Conservation (phyloP, 257 asterid species). For the Solanum verrucosum region DNA sequence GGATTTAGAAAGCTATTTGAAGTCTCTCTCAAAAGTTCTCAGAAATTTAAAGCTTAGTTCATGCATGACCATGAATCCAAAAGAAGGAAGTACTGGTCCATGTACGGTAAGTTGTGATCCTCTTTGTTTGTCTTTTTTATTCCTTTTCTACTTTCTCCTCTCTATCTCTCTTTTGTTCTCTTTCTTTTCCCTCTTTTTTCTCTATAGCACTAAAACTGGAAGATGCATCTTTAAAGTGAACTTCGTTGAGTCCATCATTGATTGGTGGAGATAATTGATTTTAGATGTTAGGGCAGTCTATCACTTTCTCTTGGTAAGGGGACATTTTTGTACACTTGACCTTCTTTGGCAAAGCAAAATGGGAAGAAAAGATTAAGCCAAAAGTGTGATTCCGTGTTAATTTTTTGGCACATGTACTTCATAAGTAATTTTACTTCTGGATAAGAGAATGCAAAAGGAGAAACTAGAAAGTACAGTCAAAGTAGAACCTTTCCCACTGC, state of each 20-base stretch:
- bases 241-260: not conserved
- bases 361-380: not conserved
- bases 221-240: not conserved
- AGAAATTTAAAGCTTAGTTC: conserved; percentile 72
- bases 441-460: not conserved
- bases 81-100: conserved; percentile 87
- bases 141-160: not conserved
- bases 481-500: not conserved
- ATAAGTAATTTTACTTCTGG: not conserved
- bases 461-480: not conserved
- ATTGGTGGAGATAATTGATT: not conserved
- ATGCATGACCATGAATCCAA: conserved; percentile 47
- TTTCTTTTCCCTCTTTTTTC: not conserved
- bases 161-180: not conserved
- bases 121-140: not conserved
- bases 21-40: conserved; percentile 88
- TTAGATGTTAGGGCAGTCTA: not conserved
- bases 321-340: not conserved
- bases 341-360: not conserved
- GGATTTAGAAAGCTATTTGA: conserved; percentile 90
- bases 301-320: not conserved
- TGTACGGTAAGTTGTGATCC: conserved; percentile 61
- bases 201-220: not conserved
- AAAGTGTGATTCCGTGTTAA: not conserved
- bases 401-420: not conserved